phyloP scores from a whole-genome alignment of 1,284 basidiomycete species.

The Phaffia rhodozyma region DNA sequence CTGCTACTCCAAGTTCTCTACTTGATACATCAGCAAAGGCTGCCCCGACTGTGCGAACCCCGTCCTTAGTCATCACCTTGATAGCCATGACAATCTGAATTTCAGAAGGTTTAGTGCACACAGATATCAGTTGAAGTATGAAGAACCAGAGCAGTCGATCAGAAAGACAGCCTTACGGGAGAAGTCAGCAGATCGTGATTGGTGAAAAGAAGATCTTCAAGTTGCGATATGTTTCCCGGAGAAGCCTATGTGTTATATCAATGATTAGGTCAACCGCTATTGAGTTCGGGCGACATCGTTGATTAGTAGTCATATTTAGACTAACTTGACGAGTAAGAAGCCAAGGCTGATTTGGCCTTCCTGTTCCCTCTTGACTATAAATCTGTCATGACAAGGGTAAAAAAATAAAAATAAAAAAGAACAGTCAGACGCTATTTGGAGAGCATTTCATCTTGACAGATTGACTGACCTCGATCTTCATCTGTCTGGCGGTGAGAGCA shows the following conservation, averaged over 20 bases:
- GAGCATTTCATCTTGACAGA: not conserved
- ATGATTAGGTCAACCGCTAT: slow-evolving; percentile 7
- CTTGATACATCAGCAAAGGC: slow-evolving; percentile 46
- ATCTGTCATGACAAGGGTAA: slow-evolving; percentile 1
- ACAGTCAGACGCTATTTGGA: not conserved
- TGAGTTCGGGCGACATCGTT: not conserved
- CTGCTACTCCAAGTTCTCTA: slow-evolving; percentile 51
- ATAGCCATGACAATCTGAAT: slow-evolving; percentile 71
- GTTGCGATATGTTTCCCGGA: slow-evolving; percentile 84
- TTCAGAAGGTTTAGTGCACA: not conserved
- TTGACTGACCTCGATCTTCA: slow-evolving; percentile 70
- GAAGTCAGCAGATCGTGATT: slow-evolving; percentile 70
- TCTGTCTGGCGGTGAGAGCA: slow-evolving; percentile 76
- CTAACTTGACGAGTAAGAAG: slow-evolving; percentile 14
- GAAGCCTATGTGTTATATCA: slow-evolving; percentile 52
- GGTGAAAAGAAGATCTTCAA: slow-evolving; percentile 86
- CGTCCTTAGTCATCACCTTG: slow-evolving; percentile 54
- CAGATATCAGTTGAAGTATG: not conserved
- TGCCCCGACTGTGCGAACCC: slow-evolving; percentile 40
- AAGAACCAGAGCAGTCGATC: not conserved
- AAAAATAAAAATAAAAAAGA: not conserved
- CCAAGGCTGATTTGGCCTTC: slow-evolving; percentile 5
- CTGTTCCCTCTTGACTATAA: slow-evolving; percentile 13
- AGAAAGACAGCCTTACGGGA: slow-evolving; percentile 36
- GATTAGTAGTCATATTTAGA: not conserved